A percentile compares a stretch with the other conserved stretches of the same genome.
Conservation (phyloP, 2,329 filamentous ascomycete species). For the Pseudodiploospora longispora region DNA sequence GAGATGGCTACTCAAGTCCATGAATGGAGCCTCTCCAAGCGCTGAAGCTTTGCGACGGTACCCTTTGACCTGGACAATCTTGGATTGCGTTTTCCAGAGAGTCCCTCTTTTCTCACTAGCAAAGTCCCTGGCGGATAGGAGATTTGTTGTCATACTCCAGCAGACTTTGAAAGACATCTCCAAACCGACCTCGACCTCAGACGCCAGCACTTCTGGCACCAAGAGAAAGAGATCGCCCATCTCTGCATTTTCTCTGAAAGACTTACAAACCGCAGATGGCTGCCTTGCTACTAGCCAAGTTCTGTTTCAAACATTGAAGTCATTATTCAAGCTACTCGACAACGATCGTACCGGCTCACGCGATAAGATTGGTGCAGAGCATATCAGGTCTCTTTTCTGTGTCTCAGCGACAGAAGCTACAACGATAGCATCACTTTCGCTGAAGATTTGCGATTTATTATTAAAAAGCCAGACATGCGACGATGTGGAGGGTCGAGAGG, state of each 20-base stretch:
- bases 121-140: slow-evolving; percentile 60
- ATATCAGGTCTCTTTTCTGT: slow-evolving; percentile 50
- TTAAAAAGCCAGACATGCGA: slow-evolving; percentile 24
- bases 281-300: slow-evolving; percentile 40
- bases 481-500: slow-evolving; percentile 28
- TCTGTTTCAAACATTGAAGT: slow-evolving; percentile 38
- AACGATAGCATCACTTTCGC: slow-evolving; percentile 35
- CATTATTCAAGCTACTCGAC: slow-evolving; percentile 39
- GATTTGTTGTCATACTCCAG: slow-evolving; percentile 59
- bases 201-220: slow-evolving; percentile 15
- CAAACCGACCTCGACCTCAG: slow-evolving; percentile 14
- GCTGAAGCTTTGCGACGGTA: slow-evolving; percentile 48
- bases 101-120: slow-evolving; percentile 64
- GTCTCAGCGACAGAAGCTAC: slow-evolving; percentile 39
- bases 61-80: slow-evolving; percentile 52
- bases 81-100: slow-evolving; percentile 52
- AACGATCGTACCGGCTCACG: slow-evolving; percentile 27
- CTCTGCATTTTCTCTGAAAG: slow-evolving; percentile 29
- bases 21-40: slow-evolving; percentile 39
- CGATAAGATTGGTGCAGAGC: slow-evolving; percentile 46
- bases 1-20: slow-evolving; percentile 55
- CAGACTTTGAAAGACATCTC: slow-evolving; percentile 55
- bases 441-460: slow-evolving; percentile 36
- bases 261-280: slow-evolving; percentile 29
- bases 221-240: slow-evolving; percentile 39